Conservation (phyloP, 2,329 filamentous ascomycete species). For the Coniella vitis region DNA sequence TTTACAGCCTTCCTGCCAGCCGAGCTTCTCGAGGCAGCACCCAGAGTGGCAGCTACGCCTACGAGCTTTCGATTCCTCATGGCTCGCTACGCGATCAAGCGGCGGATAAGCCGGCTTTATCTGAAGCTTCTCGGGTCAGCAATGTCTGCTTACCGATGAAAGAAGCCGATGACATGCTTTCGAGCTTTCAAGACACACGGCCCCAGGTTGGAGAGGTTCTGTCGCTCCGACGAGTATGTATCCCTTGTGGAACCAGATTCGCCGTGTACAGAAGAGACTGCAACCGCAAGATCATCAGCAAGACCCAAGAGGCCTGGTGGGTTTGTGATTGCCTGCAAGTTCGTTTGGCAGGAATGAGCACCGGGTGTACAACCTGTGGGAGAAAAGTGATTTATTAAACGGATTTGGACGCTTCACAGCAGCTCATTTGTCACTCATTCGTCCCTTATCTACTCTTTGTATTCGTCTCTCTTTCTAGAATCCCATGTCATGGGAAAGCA, state of each 20-base stretch:
- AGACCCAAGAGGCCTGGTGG: constrained; percentile 8
- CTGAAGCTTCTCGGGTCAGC: neutral
- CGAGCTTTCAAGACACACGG: neutral
- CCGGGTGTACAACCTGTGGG: constrained; percentile 7
- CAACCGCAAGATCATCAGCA: constrained; percentile 15
- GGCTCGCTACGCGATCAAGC: neutral
- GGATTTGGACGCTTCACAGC: neutral
- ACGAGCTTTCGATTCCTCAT: constrained; percentile 7
- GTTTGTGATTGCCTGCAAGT: constrained; percentile 10
- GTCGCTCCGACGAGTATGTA: constrained; percentile 11
- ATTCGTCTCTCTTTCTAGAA: too few relatives aligned
- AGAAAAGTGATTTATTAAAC: constrained; percentile 13
- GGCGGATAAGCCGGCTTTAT: neutral
- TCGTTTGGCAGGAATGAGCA: constrained; percentile 6
- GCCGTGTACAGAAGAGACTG: constrained; percentile 11
- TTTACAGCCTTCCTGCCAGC: constrained; percentile 1
- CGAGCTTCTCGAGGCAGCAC: neutral
- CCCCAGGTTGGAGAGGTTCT: constrained; percentile 8
- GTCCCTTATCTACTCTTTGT: neutral
- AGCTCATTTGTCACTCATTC: neutral
- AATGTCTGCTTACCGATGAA: constrained; percentile 4
- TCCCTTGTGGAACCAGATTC: constrained; percentile 10
- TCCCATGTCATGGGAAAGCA: neutral
- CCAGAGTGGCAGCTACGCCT: constrained; percentile 6
- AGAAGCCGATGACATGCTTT: neutral